These are phyloP conservation scores for Penicillium cinerascens DNA, from an alignment of 495 filamentous ascomycete genomes.

Conservation along the genomic window DNA sequence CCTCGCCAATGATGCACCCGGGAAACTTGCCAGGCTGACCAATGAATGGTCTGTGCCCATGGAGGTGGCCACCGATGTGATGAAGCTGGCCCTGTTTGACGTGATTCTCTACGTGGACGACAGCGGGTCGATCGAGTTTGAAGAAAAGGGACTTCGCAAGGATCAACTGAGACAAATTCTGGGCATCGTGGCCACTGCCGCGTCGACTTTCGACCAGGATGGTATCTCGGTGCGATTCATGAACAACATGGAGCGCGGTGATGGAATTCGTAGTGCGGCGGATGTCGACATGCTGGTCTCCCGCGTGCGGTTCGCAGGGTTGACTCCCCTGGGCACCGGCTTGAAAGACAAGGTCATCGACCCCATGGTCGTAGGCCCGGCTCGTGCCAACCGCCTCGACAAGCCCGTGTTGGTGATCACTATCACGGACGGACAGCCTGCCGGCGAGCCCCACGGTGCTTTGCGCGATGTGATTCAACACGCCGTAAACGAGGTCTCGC, in stretches of 20 bases:
- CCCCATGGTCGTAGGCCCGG: conserved; percentile 52
- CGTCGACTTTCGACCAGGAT: conserved; percentile 67
- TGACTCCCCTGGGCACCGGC: conserved; percentile 65
- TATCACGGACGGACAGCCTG: conserved; percentile 67
- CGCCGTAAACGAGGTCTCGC: conserved; percentile 42
- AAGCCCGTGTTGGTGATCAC: conserved; percentile 70
- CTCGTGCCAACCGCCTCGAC: conserved; percentile 45
- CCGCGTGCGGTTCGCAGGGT: conserved; percentile 59
- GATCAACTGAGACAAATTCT: conserved; percentile 63
- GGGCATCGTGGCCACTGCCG: conserved; percentile 57
- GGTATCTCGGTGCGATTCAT: conserved; percentile 70
- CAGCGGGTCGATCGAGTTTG: conserved; percentile 67
- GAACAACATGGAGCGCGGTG: conserved; percentile 51
- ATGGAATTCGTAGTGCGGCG: conserved; percentile 55
- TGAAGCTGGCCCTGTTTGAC: conserved; percentile 65
- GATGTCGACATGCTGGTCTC: conserved; percentile 56
- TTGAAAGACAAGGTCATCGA: conserved; percentile 62
- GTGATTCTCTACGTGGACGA: conserved; percentile 69
- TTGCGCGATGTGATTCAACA: conserved; percentile 51
- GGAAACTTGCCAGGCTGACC: conserved; percentile 49
- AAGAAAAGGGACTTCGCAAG: conserved; percentile 63
- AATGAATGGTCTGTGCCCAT: conserved; percentile 53
- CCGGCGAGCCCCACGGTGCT: conserved; percentile 48
- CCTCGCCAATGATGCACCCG: conserved; percentile 41
- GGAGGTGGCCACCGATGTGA: conserved; percentile 65